Conservation (phyloP, 2,329 filamentous ascomycete genomes). For the Boeremia exigua region DNA sequence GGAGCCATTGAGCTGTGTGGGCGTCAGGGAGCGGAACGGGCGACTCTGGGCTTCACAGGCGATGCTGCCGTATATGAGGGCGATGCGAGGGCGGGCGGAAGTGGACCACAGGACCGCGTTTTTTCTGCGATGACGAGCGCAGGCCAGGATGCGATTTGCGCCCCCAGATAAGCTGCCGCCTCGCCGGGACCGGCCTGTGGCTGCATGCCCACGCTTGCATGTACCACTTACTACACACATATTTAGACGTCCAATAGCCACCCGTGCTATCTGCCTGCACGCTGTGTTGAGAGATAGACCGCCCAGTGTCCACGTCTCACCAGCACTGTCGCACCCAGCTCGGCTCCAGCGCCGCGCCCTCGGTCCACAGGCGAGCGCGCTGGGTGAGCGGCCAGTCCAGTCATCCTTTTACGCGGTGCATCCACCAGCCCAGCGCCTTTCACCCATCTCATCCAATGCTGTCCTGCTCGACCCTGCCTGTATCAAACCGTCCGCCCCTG, state of each 20-base stretch:
- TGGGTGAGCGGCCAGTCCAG: slow-evolving; percentile 4
- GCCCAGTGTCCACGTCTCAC: neutral
- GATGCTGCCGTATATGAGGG: slow-evolving; percentile 7
- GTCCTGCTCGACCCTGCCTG: slow-evolving; percentile 1
- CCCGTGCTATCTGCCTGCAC: neutral
- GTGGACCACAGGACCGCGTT: slow-evolving; percentile 12
- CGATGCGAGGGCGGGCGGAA: neutral
- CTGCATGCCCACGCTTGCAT: neutral
- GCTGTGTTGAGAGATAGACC: neutral
- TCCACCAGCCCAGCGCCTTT: neutral
- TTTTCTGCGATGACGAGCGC: slow-evolving; percentile 38
- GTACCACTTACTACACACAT: no score
- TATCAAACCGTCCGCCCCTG: no score
- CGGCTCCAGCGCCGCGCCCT: slow-evolving; percentile 11
- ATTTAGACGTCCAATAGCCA: no score
- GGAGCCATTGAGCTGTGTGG: slow-evolving; percentile 39
- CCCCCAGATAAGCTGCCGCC: slow-evolving; percentile 15
- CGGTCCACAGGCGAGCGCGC: slow-evolving; percentile 6
- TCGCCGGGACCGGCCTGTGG: slow-evolving; percentile 1
- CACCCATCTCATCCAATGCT: slow-evolving; percentile 1
- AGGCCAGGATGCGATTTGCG: slow-evolving; percentile 6
- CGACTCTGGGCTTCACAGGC: slow-evolving; percentile 1
- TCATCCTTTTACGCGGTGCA: slow-evolving; percentile 11
- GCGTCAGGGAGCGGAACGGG: no score
- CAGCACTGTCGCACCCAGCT: slow-evolving; percentile 1